Evolutionary conservation across 768 basidiomycete species (phyloP), one percentile per base, ranked within the genome.

Genomic region (Nidularia sp.): DNA sequence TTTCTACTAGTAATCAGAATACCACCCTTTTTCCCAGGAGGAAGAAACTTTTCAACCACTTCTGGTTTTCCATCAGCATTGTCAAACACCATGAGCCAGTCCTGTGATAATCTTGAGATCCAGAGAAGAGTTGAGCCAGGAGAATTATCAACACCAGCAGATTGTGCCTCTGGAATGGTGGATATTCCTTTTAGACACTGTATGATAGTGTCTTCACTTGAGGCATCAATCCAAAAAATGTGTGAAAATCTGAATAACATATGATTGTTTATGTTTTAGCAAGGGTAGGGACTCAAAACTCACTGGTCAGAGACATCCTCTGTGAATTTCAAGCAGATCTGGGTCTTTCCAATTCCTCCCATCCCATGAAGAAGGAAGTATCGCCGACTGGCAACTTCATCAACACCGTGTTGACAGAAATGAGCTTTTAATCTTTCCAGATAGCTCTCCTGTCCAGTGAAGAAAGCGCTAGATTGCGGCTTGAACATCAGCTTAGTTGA

Each of bases 161-260:
- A 54, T 36, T 50, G 47, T 2, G 52, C 7, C n/a, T 45, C 50
- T 7, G 42, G 47, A 4, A 32, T 41, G 18, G 34, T 45, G 18
- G 29, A 49, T 32, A 53, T 52, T 39, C 31, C 47, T 45, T 36
- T 45, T 10, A 57, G 51, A 46, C 53, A 55, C n/a, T 34, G 35
- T 31, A 47, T 25, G 5, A 61, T 52, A 15, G 56, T 60, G 8
- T 57, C 53, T 12, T 47, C 35, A 7, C 52, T 55, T 22, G 62
- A 55, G 13, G 61, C 59, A 55, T 63, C 62, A 57, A 63, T 51
- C 58, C 60, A 63, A 42, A 62, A 62, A 18, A 60, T 52, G n/a
- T 51, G 15, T 49, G 47, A 55, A 47, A 61, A 61, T 18, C 61
- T 54, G 32, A 25, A 6, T 22, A 2, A 18, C 39, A 42, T 4